Evolutionary conservation across 805 yeast species (phyloP).

Genomic region (Sugiyamaella marilandica): DNA sequence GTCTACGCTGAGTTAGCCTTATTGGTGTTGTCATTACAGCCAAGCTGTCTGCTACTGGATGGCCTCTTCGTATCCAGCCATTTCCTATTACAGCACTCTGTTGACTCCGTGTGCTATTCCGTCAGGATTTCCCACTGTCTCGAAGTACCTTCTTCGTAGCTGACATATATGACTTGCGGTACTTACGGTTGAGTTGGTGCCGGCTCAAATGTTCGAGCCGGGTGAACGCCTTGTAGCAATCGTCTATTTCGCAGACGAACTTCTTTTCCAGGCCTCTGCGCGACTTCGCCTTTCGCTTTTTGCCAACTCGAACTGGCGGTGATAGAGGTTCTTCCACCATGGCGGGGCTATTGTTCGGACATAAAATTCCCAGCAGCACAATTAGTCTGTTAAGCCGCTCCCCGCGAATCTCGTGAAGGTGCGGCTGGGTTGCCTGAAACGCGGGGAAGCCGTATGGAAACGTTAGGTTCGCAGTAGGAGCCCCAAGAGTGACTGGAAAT

Average conservation of each 20-base stretch:
- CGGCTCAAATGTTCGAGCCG: conserved; percentile 21
- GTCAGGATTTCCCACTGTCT: too few relatives aligned
- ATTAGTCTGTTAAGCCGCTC: too few relatives aligned
- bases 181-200: conserved; percentile 24
- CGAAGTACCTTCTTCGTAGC: too few relatives aligned
- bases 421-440: not conserved
- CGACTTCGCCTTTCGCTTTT: conserved; percentile 12
- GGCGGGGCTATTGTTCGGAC: not conserved
- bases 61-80: not conserved
- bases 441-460: too few relatives aligned
- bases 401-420: not conserved
- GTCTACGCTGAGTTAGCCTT: conserved; percentile 6
- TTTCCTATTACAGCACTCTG: too few relatives aligned
- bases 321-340: not conserved
- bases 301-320: not conserved
- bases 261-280: conserved; percentile 28
- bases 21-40: too few relatives aligned
- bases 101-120: too few relatives aligned
- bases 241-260: conserved; percentile 24
- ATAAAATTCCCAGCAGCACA: not conserved
- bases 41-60: not conserved
- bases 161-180: too few relatives aligned
- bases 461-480: too few relatives aligned
- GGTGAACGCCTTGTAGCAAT: conserved; percentile 22
- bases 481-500: too few relatives aligned